Conservation (phyloP, 2,329 filamentous ascomycete genomes). For the Falciphora oryzae region DNA sequence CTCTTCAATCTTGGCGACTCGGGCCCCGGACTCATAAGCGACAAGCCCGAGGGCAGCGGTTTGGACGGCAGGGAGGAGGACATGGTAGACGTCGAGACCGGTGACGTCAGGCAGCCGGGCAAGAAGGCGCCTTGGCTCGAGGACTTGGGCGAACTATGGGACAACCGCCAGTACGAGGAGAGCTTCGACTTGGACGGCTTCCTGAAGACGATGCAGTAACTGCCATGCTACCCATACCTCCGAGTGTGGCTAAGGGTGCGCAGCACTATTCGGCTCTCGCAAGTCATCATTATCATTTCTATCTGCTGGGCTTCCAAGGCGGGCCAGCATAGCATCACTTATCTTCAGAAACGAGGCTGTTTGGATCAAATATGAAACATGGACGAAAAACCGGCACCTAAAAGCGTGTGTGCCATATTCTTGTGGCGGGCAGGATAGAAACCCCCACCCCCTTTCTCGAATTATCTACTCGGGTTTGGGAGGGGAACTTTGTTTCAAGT, state of each 20-base stretch:
- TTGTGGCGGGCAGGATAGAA: background rate
- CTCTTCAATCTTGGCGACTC: slow-evolving; percentile 87
- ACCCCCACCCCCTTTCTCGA: too few relatives aligned
- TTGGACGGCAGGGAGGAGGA: slow-evolving; percentile 67
- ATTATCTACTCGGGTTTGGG: background rate
- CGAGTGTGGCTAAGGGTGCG: too few relatives aligned
- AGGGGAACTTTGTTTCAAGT: background rate
- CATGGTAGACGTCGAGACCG: slow-evolving; percentile 88
- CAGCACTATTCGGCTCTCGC: background rate
- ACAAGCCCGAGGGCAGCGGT: slow-evolving; percentile 46
- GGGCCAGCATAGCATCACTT: background rate
- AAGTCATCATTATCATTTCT: background rate
- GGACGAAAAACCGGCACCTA: background rate
- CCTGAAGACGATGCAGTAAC: slow-evolving; percentile 79
- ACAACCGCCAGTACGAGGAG: slow-evolving; percentile 96
- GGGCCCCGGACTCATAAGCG: slow-evolving; percentile 58
- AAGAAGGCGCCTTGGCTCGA: slow-evolving; percentile 92
- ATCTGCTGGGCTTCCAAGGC: background rate
- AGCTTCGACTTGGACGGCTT: slow-evolving; percentile 96
- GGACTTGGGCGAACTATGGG: slow-evolving; percentile 93
- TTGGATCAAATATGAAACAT: background rate
- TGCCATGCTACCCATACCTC: background rate
- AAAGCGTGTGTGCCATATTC: background rate
- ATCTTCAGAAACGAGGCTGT: background rate
- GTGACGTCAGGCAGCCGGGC: slow-evolving; percentile 86